Conservation (phyloP, 177 flowering plant genomes). For the Vitis hybrid region DNA sequence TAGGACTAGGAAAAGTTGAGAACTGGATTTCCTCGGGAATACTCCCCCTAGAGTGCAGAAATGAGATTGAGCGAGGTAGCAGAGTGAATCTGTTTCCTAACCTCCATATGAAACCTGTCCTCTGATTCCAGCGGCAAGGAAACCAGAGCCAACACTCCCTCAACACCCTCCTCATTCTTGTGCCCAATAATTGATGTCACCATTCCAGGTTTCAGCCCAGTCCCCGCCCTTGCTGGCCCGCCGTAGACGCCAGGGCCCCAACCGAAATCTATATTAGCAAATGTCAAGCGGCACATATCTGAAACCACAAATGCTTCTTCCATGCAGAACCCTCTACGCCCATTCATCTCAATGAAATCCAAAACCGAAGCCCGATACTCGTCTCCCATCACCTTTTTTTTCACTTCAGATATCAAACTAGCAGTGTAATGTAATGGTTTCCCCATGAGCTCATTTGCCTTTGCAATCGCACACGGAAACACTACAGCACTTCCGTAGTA, state of each 20-base stretch:
- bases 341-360: constrained; percentile 27
- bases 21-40: too few species aligned
- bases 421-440: constrained; percentile 18
- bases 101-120: constrained; percentile 11
- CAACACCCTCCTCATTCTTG: constrained; percentile 16
- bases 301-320: constrained; percentile 26
- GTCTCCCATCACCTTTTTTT: constrained; percentile 16
- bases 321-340: constrained; percentile 16
- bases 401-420: constrained; percentile 16
- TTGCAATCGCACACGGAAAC: constrained; percentile 15
- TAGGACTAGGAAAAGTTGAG: too few species aligned
- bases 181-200: constrained; percentile 22
- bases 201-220: constrained; percentile 26
- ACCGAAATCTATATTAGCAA: constrained; percentile 26
- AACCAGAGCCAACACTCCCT: constrained; percentile 27
- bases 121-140: constrained; percentile 16
- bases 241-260: constrained; percentile 27
- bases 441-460: constrained; percentile 7
- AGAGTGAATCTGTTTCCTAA: constrained; percentile 2
- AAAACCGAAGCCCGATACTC: constrained; percentile 25
- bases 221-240: constrained; percentile 23
- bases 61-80: too few species aligned
- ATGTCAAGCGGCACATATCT: constrained; percentile 22
- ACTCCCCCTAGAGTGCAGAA: too few species aligned
- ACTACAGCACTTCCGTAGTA: constrained; percentile 27